Evolutionary conservation across 345 rosid species (phyloP).

Genomic region (Populus tremula): DNA sequence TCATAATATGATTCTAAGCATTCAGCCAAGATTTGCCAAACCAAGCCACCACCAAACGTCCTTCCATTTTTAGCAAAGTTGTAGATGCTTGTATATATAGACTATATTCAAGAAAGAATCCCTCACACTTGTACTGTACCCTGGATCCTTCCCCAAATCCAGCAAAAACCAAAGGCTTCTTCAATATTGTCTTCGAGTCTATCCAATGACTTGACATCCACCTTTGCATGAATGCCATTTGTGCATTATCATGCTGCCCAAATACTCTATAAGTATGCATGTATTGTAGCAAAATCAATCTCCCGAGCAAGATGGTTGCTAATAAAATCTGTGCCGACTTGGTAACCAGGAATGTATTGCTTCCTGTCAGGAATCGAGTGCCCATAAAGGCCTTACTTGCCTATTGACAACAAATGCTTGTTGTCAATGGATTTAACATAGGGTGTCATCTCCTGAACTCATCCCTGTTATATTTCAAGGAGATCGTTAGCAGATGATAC

Average conservation of each 20-base stretch:
- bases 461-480: slow-evolving; percentile 13
- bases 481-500: neutral
- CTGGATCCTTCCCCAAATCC: slow-evolving; percentile 43
- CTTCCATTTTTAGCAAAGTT: slow-evolving; percentile 30
- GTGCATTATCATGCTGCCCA: neutral
- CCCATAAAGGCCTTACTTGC: slow-evolving; percentile 51
- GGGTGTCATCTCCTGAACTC: slow-evolving; percentile 51
- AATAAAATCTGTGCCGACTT: slow-evolving; percentile 45
- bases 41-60: slow-evolving; percentile 38
- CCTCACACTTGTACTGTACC: slow-evolving; percentile 21
- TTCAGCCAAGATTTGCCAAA: slow-evolving; percentile 46
- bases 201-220: slow-evolving; percentile 39
- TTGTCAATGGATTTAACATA: slow-evolving; percentile 42
- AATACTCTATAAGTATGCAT: slow-evolving; percentile 19
- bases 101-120: slow-evolving; percentile 30
- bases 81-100: slow-evolving; percentile 33
- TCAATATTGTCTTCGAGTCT: slow-evolving; percentile 28
- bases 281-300: slow-evolving; percentile 45
- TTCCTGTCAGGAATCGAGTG: slow-evolving; percentile 34
- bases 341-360: slow-evolving; percentile 40
- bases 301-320: slow-evolving; percentile 26
- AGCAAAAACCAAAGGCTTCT: slow-evolving; percentile 43
- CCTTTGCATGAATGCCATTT: slow-evolving; percentile 30
- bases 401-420: slow-evolving; percentile 38
- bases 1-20: slow-evolving; percentile 37